Evolutionary conservation across 495 filamentous ascomycete genomes (phyloP), one percentile per base, ranked within the genome.

Genomic region (Penicillium parvum): DNA sequence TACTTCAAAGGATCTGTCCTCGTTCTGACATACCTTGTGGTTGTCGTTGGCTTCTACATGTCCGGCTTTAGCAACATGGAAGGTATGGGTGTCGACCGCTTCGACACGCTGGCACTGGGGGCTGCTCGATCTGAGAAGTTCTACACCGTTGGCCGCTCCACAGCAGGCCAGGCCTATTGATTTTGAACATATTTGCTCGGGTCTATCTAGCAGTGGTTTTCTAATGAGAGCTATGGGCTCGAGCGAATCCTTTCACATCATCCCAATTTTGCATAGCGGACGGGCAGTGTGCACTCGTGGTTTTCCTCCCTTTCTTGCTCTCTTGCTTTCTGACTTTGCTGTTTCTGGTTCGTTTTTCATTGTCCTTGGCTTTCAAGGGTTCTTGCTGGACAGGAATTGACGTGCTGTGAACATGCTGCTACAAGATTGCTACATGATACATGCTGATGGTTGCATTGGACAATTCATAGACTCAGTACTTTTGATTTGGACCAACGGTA

Each of bases 41-140:
- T 99, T 17, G 69, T 95, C 15, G 77, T 90, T 21, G 92, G 92
- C 2, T 99, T 92, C 66, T 96, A 90, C 64, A 83, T 95, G 36
- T 84, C 86, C 20, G 80, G 88, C 29, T 89, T 78, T 54, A 84
- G 77, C 30, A 81, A 85, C 46, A 54, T 80, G 56, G 66, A 79
- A 5, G 63, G 61, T 20, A 74, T 72, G 61, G 84, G 79, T 1
- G 55, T 78, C 33, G 78, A 83, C 51, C 76, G 84, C n/a, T 88
- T 86, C 50, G 83, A 89, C 55, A 83, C 75, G 3, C 66, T 86
- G 35, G 73, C 73, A 12, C 66, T 84, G n/a, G 64, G 61, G n/a
- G 28, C 49, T n/a, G 49, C 15, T 12, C 48, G 32, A 25, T 43
- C 59, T 2, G 52, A 65, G 17, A 71, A 58, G 29, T 71, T 71